Conservation (phyloP, 192 early-diverging fungal genomes). For the Gaertneriomyces semiglobifer region DNA sequence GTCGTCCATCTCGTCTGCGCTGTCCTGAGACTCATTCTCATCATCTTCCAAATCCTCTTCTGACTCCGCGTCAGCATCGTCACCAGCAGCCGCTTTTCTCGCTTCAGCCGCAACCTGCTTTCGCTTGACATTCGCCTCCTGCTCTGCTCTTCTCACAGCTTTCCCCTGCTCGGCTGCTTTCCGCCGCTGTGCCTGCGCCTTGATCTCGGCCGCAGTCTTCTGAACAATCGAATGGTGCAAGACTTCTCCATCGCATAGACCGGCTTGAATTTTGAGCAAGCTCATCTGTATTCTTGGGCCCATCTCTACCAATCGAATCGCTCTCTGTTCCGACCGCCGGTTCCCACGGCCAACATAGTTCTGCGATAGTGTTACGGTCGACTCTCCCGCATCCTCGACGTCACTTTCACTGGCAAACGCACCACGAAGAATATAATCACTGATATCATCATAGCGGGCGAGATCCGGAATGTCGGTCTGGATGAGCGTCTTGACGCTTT, state of each 20-base stretch:
- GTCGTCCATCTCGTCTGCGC: slow-evolving; percentile 27
- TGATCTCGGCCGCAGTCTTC: slow-evolving; percentile 72
- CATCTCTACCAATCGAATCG: slow-evolving; percentile 80
- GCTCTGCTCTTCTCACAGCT: slow-evolving; percentile 69
- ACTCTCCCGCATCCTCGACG: slow-evolving; percentile 85
- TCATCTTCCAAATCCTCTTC: slow-evolving; percentile 25
- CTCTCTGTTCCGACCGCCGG: slow-evolving; percentile 71
- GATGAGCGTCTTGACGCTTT: slow-evolving; percentile 84
- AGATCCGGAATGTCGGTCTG: slow-evolving; percentile 74
- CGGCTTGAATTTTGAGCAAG: slow-evolving; percentile 85
- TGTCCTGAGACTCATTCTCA: slow-evolving; percentile 18
- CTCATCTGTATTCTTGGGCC: slow-evolving; percentile 86
- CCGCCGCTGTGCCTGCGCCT: slow-evolving; percentile 55
- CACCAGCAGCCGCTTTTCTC: slow-evolving; percentile 49
- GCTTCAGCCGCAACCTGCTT: slow-evolving; percentile 60
- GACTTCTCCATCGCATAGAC: slow-evolving; percentile 89
- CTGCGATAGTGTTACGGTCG: slow-evolving; percentile 78
- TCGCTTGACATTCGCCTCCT: slow-evolving; percentile 77
- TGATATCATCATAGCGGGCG: slow-evolving; percentile 78
- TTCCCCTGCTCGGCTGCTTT: slow-evolving; percentile 62
- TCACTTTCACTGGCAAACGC: slow-evolving; percentile 86
- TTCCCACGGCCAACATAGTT: slow-evolving; percentile 76
- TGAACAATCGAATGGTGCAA: slow-evolving; percentile 78
- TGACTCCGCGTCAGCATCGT: slow-evolving; percentile 38
- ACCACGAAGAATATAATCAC: slow-evolving; percentile 85